These are phyloP conservation scores for Cucurbita moschata DNA, from an alignment of 306 rosid genomes.

Conservation along the genomic window DNA sequence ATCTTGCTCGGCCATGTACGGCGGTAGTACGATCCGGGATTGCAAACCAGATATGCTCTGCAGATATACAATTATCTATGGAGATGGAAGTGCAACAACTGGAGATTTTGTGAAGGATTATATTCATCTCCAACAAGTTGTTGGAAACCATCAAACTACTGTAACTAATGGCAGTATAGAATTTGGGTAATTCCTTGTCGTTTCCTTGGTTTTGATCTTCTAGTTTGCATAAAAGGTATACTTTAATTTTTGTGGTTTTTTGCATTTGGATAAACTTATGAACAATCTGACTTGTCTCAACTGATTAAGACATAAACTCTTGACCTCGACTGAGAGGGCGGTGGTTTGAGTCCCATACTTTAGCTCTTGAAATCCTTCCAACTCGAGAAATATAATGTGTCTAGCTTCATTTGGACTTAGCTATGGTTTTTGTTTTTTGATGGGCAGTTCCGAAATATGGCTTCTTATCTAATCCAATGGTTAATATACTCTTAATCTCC, in stretches of 20 bases:
- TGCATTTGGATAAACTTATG: background rate
- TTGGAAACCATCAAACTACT: conserved; percentile 24
- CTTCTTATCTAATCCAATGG: background rate
- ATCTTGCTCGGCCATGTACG: conserved; percentile 44
- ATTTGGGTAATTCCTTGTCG: conserved; percentile 58
- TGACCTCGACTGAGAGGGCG: too few species aligned
- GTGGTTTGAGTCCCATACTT: background rate
- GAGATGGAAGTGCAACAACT: conserved; percentile 69
- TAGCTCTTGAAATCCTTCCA: background rate
- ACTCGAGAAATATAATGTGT: background rate
- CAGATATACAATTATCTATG: conserved; percentile 52
- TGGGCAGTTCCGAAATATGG: background rate
- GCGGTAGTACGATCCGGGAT: conserved; percentile 33
- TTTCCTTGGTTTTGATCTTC: background rate
- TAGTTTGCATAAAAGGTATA: background rate
- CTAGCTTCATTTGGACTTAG: background rate
- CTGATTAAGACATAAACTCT: too few species aligned
- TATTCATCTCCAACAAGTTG: conserved; percentile 31
- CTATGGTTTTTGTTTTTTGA: background rate
- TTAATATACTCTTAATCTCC: background rate
- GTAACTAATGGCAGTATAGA: conserved; percentile 26
- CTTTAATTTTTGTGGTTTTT: background rate
- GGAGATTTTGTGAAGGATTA: conserved; percentile 66
- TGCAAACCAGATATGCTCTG: conserved; percentile 46
- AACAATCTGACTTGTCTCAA: too few species aligned